These are phyloP conservation scores for Hortaea werneckii DNA, from an alignment of 2,329 filamentous ascomycete genomes.

Conservation along the genomic window DNA sequence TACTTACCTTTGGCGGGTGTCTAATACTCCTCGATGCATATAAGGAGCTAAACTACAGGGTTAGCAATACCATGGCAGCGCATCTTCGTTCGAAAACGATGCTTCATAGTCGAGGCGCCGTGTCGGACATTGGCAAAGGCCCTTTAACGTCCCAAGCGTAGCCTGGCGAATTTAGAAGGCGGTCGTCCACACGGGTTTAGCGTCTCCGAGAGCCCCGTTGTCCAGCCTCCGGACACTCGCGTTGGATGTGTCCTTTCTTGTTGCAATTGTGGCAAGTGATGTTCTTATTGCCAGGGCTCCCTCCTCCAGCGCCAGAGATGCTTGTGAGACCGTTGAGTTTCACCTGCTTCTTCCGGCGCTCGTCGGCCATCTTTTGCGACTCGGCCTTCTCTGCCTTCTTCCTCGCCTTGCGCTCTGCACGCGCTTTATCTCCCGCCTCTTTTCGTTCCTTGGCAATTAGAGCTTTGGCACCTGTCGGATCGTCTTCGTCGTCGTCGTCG, in stretches of 20 bases:
- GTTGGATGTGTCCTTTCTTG: constrained; percentile 49
- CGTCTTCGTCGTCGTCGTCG: constrained; percentile 30
- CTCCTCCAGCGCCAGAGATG: constrained; percentile 42
- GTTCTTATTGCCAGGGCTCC: constrained; percentile 21
- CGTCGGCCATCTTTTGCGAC: constrained; percentile 44
- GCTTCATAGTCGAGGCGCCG: no score
- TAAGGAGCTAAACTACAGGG: no score
- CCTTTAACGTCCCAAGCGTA: no score
- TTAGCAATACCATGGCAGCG: no score
- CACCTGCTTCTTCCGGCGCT: constrained; percentile 55
- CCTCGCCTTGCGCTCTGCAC: constrained; percentile 36
- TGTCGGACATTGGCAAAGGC: no score
- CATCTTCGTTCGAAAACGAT: no score
- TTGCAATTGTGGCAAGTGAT: constrained; percentile 53
- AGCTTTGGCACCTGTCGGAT: constrained; percentile 30
- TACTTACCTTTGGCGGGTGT: no score
- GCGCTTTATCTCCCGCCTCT: constrained; percentile 33
- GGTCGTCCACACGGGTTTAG: background rate
- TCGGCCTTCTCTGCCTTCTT: constrained; percentile 41
- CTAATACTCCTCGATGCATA: no score
- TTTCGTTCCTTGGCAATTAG: constrained; percentile 37
- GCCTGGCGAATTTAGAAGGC: background rate
- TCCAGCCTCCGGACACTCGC: constrained; percentile 39
- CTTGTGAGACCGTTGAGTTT: constrained; percentile 47
- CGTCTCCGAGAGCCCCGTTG: background rate